Conservation (phyloP, 768 basidiomycete species). For the Antrodiella citrinella region DNA sequence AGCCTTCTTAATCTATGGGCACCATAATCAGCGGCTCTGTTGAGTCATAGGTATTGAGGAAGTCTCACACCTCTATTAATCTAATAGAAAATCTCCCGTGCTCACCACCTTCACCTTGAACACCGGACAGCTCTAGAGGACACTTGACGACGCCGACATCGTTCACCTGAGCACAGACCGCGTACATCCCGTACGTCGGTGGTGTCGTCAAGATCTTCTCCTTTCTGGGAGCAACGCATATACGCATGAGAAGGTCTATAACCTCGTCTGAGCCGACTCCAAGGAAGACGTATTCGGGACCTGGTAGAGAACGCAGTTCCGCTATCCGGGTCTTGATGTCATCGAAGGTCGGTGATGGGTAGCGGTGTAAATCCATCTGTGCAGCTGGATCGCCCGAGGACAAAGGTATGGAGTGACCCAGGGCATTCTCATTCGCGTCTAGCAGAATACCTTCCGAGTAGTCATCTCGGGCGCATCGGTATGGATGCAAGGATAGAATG, state of each 20-base stretch:
- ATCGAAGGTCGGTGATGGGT: slow-evolving; percentile 88
- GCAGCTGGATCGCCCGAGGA: slow-evolving; percentile 12
- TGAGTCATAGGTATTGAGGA: background rate
- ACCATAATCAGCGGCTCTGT: background rate
- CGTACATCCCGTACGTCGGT: slow-evolving; percentile 98
- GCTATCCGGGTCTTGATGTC: slow-evolving; percentile 73
- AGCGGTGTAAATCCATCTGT: slow-evolving; percentile 68
- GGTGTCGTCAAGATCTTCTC: slow-evolving; percentile 88
- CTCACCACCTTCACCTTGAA: slow-evolving; percentile 66
- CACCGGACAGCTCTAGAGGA: slow-evolving; percentile 52
- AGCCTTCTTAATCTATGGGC: slow-evolving; percentile 59
- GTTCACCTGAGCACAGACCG: slow-evolving; percentile 91
- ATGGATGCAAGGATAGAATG: slow-evolving; percentile 85
- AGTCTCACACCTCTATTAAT: slow-evolving; percentile 57
- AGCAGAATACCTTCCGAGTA: slow-evolving; percentile 87
- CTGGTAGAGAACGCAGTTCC: slow-evolving; percentile 58
- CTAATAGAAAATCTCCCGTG: slow-evolving; percentile 64
- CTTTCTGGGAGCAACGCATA: slow-evolving; percentile 68
- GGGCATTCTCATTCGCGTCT: slow-evolving; percentile 96
- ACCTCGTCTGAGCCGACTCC: slow-evolving; percentile 97
- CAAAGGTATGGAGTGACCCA: slow-evolving; percentile 70
- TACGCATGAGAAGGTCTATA: slow-evolving; percentile 88
- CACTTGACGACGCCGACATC: slow-evolving; percentile 80
- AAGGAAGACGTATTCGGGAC: slow-evolving; percentile 64
- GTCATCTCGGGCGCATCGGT: slow-evolving; percentile 95